Percentiles rank a stretch among this genome's conserved stretches.
Evolutionary conservation across 176 grass and related monocot genomes (phyloP).

Genomic region (Triticum monococcum): DNA sequence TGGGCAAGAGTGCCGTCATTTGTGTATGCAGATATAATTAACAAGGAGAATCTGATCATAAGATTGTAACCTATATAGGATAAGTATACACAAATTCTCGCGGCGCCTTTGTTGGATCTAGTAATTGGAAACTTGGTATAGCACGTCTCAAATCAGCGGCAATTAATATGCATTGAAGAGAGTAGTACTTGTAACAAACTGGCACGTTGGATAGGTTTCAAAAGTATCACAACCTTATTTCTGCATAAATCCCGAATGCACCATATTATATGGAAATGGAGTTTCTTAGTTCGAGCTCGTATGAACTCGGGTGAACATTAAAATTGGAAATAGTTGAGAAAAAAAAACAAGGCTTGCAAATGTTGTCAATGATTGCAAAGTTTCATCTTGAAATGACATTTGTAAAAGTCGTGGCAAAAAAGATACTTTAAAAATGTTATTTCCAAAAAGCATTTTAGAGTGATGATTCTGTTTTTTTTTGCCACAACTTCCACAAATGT

Average conservation of each 20-base stretch:
- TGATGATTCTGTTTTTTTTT: no score
- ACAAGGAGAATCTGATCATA: background rate
- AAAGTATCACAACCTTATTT: background rate
- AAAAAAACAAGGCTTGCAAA: no score
- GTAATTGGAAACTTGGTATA: background rate
- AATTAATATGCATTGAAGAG: no score
- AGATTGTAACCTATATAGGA: background rate
- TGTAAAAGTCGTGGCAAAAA: no score
- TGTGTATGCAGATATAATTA: background rate
- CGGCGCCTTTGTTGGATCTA: background rate
- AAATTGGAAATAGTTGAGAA: no score
- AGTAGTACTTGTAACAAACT: background rate
- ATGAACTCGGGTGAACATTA: no score
- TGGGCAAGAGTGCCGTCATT: background rate
- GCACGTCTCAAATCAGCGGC: background rate
- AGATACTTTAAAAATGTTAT: no score
- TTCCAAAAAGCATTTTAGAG: no score
- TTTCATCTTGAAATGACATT: no score
- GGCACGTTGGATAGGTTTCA: background rate
- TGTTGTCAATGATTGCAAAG: no score
- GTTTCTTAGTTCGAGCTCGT: background rate
- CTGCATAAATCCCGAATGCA: background rate
- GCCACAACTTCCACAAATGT: no score
- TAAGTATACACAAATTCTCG: background rate
- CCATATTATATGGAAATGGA: background rate